Conservation (phyloP, 208 protist species). For the Trypanosomatidae sp. region DNA sequence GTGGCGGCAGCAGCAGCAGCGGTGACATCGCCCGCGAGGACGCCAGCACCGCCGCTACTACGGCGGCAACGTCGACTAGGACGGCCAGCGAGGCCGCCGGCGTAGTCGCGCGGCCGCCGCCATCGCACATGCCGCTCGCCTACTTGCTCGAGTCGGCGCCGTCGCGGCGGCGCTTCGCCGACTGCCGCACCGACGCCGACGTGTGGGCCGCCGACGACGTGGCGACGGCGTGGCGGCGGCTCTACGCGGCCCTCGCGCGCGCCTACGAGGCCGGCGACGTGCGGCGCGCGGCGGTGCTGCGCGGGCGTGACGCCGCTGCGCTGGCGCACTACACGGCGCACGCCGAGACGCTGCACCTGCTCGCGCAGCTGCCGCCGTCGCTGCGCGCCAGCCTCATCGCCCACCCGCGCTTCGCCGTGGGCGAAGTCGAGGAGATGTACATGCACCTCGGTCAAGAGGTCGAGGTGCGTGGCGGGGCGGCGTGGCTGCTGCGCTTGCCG, state of each 20-base stretch:
- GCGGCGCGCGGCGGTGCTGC: slow-evolving; percentile 15
- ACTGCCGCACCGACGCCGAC: slow-evolving; percentile 18
- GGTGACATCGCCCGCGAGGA: too few species aligned
- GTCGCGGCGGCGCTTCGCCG: slow-evolving; percentile 3
- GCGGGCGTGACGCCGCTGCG: slow-evolving; percentile 30
- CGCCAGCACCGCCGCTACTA: too few species aligned
- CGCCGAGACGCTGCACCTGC: slow-evolving; percentile 48
- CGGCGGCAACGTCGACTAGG: too few species aligned
- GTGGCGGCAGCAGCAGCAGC: too few species aligned
- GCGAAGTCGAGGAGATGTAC: slow-evolving; percentile 62
- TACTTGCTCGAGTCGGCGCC: slow-evolving; percentile 6
- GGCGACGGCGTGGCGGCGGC: slow-evolving; percentile 28
- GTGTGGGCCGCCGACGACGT: slow-evolving; percentile 43
- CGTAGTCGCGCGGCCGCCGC: slow-evolving; percentile 1
- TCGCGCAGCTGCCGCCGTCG: slow-evolving; percentile 35
- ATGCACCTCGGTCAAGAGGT: slow-evolving; percentile 63
- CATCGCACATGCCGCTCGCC: too few species aligned
- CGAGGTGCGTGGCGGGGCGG: slow-evolving; percentile 40
- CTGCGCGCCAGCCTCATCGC: slow-evolving; percentile 21
- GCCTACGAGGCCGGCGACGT: slow-evolving; percentile 7
- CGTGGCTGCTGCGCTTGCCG: slow-evolving; percentile 36
- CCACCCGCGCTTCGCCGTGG: slow-evolving; percentile 23
- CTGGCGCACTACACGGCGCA: slow-evolving; percentile 43
- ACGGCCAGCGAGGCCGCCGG: too few species aligned
- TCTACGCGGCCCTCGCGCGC: slow-evolving; percentile 13